phyloP scores from a whole-genome alignment of 371 early-diverging fungal species.

The Dentiscutata heterogama region DNA sequence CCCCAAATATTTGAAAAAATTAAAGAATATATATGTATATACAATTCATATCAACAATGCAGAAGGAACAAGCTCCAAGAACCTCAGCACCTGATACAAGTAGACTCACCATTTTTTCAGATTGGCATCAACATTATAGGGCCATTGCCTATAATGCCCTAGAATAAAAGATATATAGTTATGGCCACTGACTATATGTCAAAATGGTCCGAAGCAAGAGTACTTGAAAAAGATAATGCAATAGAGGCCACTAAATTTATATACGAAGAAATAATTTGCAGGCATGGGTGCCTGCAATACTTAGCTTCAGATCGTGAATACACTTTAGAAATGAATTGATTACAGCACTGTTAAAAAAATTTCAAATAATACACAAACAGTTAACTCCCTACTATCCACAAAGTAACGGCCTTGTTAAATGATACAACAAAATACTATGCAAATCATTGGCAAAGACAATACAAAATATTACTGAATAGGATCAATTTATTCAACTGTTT shows the following conservation, averaged over 20 bases:
- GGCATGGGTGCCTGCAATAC: constrained; percentile 50
- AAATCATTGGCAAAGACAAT: constrained; percentile 43
- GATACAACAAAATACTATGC: constrained; percentile 41
- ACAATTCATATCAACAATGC: neutral
- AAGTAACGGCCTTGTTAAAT: constrained; percentile 48
- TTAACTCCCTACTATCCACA: constrained; percentile 46
- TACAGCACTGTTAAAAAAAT: neutral
- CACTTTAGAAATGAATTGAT: constrained; percentile 27
- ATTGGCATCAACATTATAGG: constrained; percentile 58
- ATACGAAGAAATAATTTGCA: constrained; percentile 50
- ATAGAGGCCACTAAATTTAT: constrained; percentile 52
- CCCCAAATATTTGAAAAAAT: neutral
- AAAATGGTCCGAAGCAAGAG: constrained; percentile 55
- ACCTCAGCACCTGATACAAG: constrained; percentile 41
- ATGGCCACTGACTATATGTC: constrained; percentile 58
- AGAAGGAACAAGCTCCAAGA: neutral
- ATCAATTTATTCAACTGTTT: constrained; percentile 6
- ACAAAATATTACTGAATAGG: constrained; percentile 23
- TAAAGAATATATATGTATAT: constrained; percentile 25
- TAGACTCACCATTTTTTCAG: constrained; percentile 48
- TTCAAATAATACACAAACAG: constrained; percentile 11
- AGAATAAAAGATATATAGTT: constrained; percentile 57
- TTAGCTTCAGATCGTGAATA: constrained; percentile 51
- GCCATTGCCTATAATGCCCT: constrained; percentile 45
- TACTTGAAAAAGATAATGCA: constrained; percentile 49